Conservation (phyloP, 495 filamentous ascomycete genomes). For the Copromyces sp. region DNA sequence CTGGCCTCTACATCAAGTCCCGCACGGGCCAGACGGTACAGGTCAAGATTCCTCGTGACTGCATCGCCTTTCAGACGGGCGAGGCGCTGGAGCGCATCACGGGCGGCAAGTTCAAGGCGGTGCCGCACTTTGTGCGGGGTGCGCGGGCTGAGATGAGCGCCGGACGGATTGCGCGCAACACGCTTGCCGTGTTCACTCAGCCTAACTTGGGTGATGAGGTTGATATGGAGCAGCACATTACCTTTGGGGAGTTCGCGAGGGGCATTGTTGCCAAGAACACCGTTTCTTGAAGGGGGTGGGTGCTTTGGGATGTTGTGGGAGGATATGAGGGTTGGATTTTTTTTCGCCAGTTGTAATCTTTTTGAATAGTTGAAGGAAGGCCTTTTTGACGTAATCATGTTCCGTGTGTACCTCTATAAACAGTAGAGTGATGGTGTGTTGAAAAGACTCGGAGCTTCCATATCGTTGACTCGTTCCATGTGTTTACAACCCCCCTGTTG, state of each 20-base stretch:
- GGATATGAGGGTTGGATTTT: neutral
- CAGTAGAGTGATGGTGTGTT: neutral
- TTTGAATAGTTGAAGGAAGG: neutral
- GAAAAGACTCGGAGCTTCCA: neutral
- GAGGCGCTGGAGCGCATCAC: conserved; percentile 88
- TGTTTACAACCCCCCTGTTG: neutral
- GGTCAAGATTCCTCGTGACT: conserved; percentile 80
- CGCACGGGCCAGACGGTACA: conserved; percentile 68
- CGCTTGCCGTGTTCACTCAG: conserved; percentile 94
- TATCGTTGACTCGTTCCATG: neutral
- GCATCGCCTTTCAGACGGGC: conserved; percentile 92
- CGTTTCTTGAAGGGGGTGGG: conserved; percentile 19
- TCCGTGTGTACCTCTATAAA: neutral
- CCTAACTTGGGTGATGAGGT: conserved; percentile 86
- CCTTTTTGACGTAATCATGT: neutral
- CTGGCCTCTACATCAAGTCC: conserved; percentile 87
- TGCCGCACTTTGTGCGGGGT: conserved; percentile 92
- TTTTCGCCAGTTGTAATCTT: neutral
- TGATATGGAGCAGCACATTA: conserved; percentile 55
- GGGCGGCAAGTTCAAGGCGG: conserved; percentile 75
- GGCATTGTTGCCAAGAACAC: conserved; percentile 77
- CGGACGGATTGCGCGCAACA: conserved; percentile 70
- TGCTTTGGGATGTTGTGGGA: neutral
- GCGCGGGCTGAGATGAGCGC: conserved; percentile 35
- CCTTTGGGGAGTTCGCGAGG: conserved; percentile 81